Base-by-base conservation (phyloP, 2,329 filamentous ascomycete species). In the Rhynchosporium agropyri region DNA sequence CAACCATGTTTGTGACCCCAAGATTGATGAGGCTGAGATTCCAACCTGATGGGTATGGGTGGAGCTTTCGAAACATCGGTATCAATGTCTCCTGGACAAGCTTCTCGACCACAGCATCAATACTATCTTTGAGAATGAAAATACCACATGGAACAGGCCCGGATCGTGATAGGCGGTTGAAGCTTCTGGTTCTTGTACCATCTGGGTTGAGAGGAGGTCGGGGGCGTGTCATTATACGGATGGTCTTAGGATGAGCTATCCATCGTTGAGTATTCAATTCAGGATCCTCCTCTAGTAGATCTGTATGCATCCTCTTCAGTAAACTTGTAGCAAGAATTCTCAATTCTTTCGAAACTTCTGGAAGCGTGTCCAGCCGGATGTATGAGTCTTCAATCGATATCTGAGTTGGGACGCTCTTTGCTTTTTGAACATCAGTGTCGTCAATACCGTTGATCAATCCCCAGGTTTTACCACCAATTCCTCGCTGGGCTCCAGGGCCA, bases 321-420 rank as follows among this genome's bases (percentile, higher is more conserved):
- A 98, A 79, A 67, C 89, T 92, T 12, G 79, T 80, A 0, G 89
- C 82, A 2, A 97, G 78, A 64, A 84, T 81, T n/a, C 79, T 76
- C 46, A 97, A 79, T 76, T 96, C 89, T 66, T 84, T 84, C 48
- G 79, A 77, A 36, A 96, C 85, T 63, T 87, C 82, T 0, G 84
- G 75, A 58, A 89, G 74, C 0, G 81, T 86, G 68, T 89, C 84
- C 1, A 97, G 79, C 0, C 87, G 85, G 29, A 85, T 83, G 74
- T 96, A 98, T 15, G 92, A 95, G 76, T 98, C 93, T 74, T 98
- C 94, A 67, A 98, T 95, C 75, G 91, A 95, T 73, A 98, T 96
- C 75, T 97, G 93, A 1, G 86, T 87, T 0, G 94, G 94, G 1
- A 96, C 77, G 50, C 87, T 84, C 68, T 84, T 85, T 1, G 87